Percentiles rank a stretch among this genome's conserved stretches.
phyloP scores from a whole-genome alignment of 2,329 filamentous ascomycete species.

The Leptoxyphium fumago region DNA sequence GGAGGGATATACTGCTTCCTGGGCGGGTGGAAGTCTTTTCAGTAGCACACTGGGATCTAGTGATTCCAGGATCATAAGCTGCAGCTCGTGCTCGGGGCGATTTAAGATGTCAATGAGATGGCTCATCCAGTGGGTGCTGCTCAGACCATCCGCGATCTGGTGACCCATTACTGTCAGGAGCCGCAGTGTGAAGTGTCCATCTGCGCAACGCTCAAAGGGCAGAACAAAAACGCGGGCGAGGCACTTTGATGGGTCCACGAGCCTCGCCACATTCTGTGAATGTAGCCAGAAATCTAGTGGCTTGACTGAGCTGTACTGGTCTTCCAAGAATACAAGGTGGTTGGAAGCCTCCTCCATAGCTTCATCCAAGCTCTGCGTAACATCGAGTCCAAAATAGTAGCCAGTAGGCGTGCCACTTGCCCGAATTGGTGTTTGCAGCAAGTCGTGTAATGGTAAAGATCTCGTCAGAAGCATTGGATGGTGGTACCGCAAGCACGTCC shows the following conservation, averaged over 20 bases:
- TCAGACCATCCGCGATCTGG: constrained; percentile 31
- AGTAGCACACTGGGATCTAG: constrained; percentile 12
- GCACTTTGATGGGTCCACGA: constrained; percentile 23
- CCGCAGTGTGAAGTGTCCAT: constrained; percentile 18
- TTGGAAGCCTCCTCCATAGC: constrained; percentile 18
- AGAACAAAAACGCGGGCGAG: constrained; percentile 28
- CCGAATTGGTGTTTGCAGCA: not conserved
- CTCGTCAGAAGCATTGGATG: constrained; percentile 26
- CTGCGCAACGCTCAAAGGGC: constrained; percentile 12
- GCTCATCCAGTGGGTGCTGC: constrained; percentile 27
- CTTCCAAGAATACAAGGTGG: constrained; percentile 24
- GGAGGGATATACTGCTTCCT: constrained; percentile 32
- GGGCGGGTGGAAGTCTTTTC: constrained; percentile 25
- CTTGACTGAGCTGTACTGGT: constrained; percentile 22
- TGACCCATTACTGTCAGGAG: constrained; percentile 29
- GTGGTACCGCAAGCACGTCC: constrained; percentile 24
- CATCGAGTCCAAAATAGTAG: not conserved
- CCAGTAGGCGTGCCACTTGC: constrained; percentile 5
- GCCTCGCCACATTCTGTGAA: constrained; percentile 25
- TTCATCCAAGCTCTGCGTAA: constrained; percentile 7
- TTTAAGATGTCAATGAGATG: constrained; percentile 27
- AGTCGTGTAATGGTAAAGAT: constrained; percentile 4
- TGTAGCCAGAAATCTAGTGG: constrained; percentile 26
- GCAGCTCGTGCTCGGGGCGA: constrained; percentile 10
- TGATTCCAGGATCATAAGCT: constrained; percentile 8